These are phyloP conservation scores for Coemansia sp. DNA, from an alignment of 192 early-diverging fungal genomes.

Conservation along the genomic window DNA sequence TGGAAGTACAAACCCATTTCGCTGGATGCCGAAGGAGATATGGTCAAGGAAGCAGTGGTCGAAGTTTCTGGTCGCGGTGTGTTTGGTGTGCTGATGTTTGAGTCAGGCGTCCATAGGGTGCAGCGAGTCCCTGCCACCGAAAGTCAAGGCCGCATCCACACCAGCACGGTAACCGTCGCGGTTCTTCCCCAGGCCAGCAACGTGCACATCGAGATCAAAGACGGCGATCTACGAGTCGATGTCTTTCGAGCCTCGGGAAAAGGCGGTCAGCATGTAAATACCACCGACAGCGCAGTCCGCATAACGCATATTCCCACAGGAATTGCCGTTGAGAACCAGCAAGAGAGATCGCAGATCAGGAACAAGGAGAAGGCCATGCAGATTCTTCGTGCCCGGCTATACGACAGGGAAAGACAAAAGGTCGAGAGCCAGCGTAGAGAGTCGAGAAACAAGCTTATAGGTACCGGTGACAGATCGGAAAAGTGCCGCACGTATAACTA, in stretches of 20 bases:
- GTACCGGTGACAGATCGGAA: conserved; percentile 73
- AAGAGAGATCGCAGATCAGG: conserved; percentile 89
- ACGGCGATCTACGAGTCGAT: conserved; percentile 69
- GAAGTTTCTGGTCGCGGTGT: conserved; percentile 68
- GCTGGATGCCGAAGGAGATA: conserved; percentile 31
- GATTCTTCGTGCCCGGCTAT: conserved; percentile 77
- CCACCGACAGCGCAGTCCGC: conserved; percentile 90
- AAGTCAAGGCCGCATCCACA: conserved; percentile 73
- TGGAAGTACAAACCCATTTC: conserved; percentile 68
- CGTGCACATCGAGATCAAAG: conserved; percentile 67
- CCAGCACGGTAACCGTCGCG: conserved; percentile 75
- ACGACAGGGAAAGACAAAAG: conserved; percentile 66
- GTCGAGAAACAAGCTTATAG: conserved; percentile 64
- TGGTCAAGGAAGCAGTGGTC: conserved; percentile 62
- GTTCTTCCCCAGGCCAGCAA: conserved; percentile 74
- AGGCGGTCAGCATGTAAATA: conserved; percentile 96
- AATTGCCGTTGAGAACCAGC: conserved; percentile 82
- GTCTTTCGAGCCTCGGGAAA: conserved; percentile 73
- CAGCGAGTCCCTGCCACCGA: conserved; percentile 81
- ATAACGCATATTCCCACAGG: conserved; percentile 93
- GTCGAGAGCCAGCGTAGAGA: conserved; percentile 59
- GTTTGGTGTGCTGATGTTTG: conserved; percentile 75
- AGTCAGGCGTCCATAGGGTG: conserved; percentile 82
- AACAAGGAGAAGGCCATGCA: conserved; percentile 88
- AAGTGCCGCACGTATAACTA: conserved; percentile 85